Base-by-base conservation (phyloP, 148 eudicot species). In the Chenopodium suecicum region DNA sequence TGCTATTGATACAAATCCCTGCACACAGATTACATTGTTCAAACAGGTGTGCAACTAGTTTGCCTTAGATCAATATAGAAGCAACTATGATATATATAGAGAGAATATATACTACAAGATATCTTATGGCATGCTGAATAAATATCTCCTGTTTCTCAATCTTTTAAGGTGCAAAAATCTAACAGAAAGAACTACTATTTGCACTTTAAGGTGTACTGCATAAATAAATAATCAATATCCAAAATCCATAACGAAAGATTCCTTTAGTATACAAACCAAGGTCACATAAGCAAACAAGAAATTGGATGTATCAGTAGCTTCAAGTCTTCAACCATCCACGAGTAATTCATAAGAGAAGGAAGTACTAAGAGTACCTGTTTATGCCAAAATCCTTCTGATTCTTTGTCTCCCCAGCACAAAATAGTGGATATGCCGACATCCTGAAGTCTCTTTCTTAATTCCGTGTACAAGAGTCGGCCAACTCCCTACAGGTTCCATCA, bases 381-480 rank as follows among this genome's bases (percentile, higher is more conserved):
- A 63, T 85, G 84, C 98, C 98, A 95, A 90, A 95, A 95, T 83
- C 93, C 97, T 87, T 93, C 91, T 67, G 98, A 93, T 83, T 92
- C 94, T 76, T 87, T 82, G 86, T 95, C 97, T 70, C 92, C 98
- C 98, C 98, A 93, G 70, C 98, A 95, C 60, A 91, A 86, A 83
- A 95, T 70, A 69, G 92, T 88, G 56, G 84, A 82, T 79, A 92
- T 83, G 68, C 98, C 98, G 78, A 92, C 92, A 86, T 82, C 86
- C 83, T 82, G 90, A 78, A 93, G 86, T 81, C 98, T 90, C 81
- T 79, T 93, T 82, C 90, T 90, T 84, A 95, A 70, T 80, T 93
- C 97, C 86, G 23, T 22, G 84, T 91, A 93, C 77, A 91, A 65
- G 73, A 88, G 78, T 58, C 78, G 82, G 58, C 98, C 98, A 75